Percentiles rank a stretch among this genome's conserved stretches.
Evolutionary conservation across 768 basidiomycete species (phyloP).

Genomic region (Phlebiopsis flavidoalba): DNA sequence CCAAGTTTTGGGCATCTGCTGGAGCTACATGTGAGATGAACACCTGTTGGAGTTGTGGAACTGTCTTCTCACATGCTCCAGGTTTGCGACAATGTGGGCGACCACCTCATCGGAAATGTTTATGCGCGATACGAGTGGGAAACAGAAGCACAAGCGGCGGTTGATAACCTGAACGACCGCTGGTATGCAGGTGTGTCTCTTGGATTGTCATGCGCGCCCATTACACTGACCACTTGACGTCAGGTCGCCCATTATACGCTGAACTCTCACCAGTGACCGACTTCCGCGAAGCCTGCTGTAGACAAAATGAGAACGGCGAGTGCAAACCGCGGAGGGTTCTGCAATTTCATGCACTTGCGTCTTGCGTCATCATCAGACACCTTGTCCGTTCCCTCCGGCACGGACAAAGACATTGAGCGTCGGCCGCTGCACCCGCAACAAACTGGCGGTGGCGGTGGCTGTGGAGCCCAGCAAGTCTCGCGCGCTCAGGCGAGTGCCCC

Average conservation of each 20-base stretch:
- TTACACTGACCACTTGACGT: not conserved
- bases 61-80: slow-evolving; percentile 19
- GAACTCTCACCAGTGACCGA: slow-evolving; percentile 98
- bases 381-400: slow-evolving; percentile 73
- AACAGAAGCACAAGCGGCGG: slow-evolving; percentile 91
- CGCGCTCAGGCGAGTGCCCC: slow-evolving; percentile 70
- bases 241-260: slow-evolving; percentile 92
- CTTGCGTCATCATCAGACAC: slow-evolving; percentile 81
- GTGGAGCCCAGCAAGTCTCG: slow-evolving; percentile 75
- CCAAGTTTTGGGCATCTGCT: slow-evolving; percentile 94
- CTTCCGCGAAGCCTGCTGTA: slow-evolving; percentile 97
- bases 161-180: slow-evolving; percentile 88
- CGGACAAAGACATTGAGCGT: slow-evolving; percentile 81
- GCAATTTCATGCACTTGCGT: slow-evolving; percentile 98
- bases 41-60: not conserved
- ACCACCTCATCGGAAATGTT: slow-evolving; percentile 95
- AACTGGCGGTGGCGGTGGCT: slow-evolving; percentile 63
- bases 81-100: slow-evolving; percentile 99
- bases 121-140: slow-evolving; percentile 99
- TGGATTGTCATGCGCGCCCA: not conserved
- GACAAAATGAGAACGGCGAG: slow-evolving; percentile 98
- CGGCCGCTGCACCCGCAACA: slow-evolving; percentile 68
- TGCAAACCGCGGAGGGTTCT: slow-evolving; percentile 98
- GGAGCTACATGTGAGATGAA: slow-evolving; percentile 78
- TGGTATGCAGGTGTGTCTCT: slow-evolving; percentile 88